phyloP scores from a whole-genome alignment of 345 rosid genomes.

The Murraya koenigii region DNA sequence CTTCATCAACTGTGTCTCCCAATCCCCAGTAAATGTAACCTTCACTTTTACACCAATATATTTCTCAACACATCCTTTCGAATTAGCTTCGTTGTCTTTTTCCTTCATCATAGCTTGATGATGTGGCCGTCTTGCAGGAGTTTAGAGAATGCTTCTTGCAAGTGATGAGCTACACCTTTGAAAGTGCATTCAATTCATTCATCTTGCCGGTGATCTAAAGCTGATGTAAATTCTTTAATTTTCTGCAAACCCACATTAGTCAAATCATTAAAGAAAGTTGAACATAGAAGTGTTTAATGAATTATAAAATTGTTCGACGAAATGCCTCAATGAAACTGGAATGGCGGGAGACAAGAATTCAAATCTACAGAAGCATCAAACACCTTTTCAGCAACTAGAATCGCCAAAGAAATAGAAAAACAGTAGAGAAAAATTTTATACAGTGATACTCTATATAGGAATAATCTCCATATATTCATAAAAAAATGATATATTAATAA shows the following conservation, averaged over 20 bases:
- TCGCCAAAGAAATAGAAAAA: no score
- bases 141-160: slow-evolving; percentile 86
- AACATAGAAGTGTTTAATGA: no score
- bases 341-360: no score
- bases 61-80: slow-evolving; percentile 87
- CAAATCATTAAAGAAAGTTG: not conserved
- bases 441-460: no score
- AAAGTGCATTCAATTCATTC: slow-evolving; percentile 95
- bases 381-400: no score
- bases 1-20: slow-evolving; percentile 93
- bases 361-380: no score
- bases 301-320: no score
- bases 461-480: no score
- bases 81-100: slow-evolving; percentile 65
- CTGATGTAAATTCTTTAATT: slow-evolving; percentile 78
- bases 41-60: slow-evolving; percentile 94
- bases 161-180: slow-evolving; percentile 91
- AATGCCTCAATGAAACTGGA: no score
- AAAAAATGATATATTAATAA: no score
- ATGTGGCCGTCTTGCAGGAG: slow-evolving; percentile 92
- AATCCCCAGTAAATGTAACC: slow-evolving; percentile 97
- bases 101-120: slow-evolving; percentile 87
- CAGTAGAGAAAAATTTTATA: no score
- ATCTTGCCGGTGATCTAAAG: slow-evolving; percentile 91
- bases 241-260: slow-evolving; percentile 48